These are phyloP conservation scores for Fusarium musae DNA, from an alignment of 2,329 filamentous ascomycete genomes.

Conservation along the genomic window DNA sequence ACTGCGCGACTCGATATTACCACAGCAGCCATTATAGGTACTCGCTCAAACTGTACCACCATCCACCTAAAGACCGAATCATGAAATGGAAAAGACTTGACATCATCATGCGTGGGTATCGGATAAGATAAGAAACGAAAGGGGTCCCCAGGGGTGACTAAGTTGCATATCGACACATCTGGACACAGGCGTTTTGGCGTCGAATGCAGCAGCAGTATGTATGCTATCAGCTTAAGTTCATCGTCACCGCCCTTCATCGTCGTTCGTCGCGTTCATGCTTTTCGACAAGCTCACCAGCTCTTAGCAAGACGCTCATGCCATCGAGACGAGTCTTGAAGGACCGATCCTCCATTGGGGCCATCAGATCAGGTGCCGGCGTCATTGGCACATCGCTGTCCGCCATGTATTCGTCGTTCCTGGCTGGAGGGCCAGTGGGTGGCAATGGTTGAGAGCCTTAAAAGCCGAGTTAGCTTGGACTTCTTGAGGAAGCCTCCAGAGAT, in stretches of 20 bases:
- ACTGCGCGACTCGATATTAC: constrained; percentile 6
- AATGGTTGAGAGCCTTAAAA: constrained; percentile 50
- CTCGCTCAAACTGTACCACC: neutral
- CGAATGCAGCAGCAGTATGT: neutral
- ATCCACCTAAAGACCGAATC: constrained; percentile 1
- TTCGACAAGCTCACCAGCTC: constrained; percentile 69
- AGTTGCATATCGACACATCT: neutral
- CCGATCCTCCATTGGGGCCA: constrained; percentile 29
- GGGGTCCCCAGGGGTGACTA: neutral
- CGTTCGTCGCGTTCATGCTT: constrained; percentile 48
- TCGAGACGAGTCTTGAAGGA: constrained; percentile 55
- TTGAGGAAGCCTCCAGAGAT: constrained; percentile 23
- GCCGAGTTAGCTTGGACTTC: constrained; percentile 45
- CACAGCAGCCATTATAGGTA: constrained; percentile 21
- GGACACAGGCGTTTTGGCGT: neutral
- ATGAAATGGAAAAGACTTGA: constrained; percentile 13
- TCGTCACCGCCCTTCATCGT: constrained; percentile 11
- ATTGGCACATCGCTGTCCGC: constrained; percentile 49
- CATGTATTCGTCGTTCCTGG: constrained; percentile 45
- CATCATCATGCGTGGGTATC: constrained; percentile 38
- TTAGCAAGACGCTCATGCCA: constrained; percentile 68
- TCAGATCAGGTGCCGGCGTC: constrained; percentile 41
- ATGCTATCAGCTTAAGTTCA: neutral
- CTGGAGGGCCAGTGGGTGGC: constrained; percentile 47
- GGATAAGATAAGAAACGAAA: constrained; percentile 26